A percentile compares a stretch with the other conserved stretches of the same genome.
phyloP scores from a whole-genome alignment of 1,284 basidiomycete species.

The Trichosporon faecale region DNA sequence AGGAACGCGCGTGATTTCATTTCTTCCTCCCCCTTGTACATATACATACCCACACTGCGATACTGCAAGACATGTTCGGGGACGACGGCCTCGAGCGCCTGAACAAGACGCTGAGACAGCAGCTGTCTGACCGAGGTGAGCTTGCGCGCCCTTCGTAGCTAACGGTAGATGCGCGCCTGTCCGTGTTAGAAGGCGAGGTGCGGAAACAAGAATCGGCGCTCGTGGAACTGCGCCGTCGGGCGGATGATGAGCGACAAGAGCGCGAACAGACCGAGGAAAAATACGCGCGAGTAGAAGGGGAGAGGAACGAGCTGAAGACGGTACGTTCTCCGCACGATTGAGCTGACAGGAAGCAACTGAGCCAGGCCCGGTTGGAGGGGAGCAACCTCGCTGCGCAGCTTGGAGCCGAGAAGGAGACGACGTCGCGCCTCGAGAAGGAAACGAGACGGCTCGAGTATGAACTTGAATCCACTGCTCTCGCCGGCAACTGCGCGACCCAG shows the following conservation, averaged over 20 bases:
- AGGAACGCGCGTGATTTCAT: conserved; percentile 5
- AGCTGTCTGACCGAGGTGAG: conserved; percentile 45
- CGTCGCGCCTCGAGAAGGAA: conserved; percentile 40
- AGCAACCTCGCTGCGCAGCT: conserved; percentile 45
- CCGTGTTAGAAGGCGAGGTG: conserved; percentile 3
- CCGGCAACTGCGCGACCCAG: neutral
- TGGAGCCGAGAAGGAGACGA: conserved; percentile 27
- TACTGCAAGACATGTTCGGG: conserved; percentile 38
- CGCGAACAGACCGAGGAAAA: conserved; percentile 3
- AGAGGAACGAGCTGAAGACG: conserved; percentile 20
- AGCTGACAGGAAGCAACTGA: conserved; percentile 33
- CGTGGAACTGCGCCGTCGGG: neutral
- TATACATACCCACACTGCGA: neutral
- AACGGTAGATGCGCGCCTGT: conserved; percentile 1
- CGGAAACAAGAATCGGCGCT: neutral
- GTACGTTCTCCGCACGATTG: conserved; percentile 22
- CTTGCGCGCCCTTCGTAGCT: neutral
- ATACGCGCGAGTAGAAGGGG: conserved; percentile 35
- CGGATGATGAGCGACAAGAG: conserved; percentile 1
- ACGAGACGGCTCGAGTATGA: conserved; percentile 39
- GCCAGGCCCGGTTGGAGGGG: conserved; percentile 35
- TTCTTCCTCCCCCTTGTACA: neutral
- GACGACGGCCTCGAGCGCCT: conserved; percentile 44
- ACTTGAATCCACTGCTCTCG: conserved; percentile 13
- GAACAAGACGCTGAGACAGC: conserved; percentile 42